A percentile compares a stretch with the other conserved stretches of the same genome.
Evolutionary conservation across 2,329 filamentous ascomycete genomes (phyloP).

Genomic region (Rhexocercosporidium sp.): DNA sequence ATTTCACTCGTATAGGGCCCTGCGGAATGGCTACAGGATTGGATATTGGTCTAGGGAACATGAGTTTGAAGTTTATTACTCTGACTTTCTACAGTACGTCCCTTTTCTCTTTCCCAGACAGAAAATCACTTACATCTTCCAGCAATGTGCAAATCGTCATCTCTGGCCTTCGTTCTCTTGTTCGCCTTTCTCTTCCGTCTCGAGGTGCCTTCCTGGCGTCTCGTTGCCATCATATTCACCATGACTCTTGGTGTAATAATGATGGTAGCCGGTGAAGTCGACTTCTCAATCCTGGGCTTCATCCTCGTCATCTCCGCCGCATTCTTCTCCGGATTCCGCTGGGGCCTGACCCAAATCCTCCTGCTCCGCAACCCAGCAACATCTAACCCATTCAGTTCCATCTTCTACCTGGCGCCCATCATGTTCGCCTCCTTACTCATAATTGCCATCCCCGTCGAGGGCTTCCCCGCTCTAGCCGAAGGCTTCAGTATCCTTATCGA

Average conservation of each 20-base stretch:
- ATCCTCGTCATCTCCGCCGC: conserved; percentile 90
- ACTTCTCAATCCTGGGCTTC: conserved; percentile 87
- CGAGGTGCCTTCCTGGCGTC: conserved; percentile 82
- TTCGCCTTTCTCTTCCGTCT: conserved; percentile 95
- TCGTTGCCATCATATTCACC: conserved; percentile 84
- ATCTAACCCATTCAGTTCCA: conserved; percentile 93
- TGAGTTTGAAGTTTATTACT: conserved; percentile 92
- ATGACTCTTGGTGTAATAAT: conserved; percentile 96
- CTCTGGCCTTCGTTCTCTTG: conserved; percentile 89
- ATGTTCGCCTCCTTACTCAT: conserved; percentile 87
- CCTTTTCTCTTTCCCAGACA: neutral
- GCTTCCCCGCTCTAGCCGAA: conserved; percentile 68
- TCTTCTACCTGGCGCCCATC: conserved; percentile 95
- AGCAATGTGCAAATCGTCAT: conserved; percentile 99
- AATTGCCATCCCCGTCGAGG: conserved; percentile 87
- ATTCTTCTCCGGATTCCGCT: conserved; percentile 95
- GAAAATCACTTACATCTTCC: conserved; percentile 22
- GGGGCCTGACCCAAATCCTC: conserved; percentile 97
- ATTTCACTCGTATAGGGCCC: conserved; percentile 87
- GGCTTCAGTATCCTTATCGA: conserved; percentile 68
- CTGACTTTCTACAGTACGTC: conserved; percentile 92
- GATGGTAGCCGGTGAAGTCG: conserved; percentile 96
- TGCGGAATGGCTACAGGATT: conserved; percentile 92
- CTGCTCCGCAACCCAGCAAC: conserved; percentile 93
- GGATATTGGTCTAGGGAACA: conserved; percentile 95